Percentiles rank a stretch among this genome's conserved stretches.
Evolutionary conservation across 345 rosid genomes (phyloP).

Genomic region (Mangifera indica): DNA sequence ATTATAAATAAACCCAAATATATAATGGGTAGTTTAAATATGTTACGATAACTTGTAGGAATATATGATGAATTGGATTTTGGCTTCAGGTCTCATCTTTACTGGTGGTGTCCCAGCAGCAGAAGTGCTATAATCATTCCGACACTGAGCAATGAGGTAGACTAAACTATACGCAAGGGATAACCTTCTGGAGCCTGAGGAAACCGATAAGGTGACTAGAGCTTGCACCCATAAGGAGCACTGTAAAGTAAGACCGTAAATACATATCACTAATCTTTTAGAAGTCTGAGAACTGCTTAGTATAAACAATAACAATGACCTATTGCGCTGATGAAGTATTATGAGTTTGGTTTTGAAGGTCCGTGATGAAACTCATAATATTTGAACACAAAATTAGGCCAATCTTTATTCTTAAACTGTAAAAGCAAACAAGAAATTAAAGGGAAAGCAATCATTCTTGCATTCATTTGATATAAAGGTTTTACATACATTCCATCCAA

Average conservation of each 20-base stretch:
- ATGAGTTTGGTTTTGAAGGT: too few relatives aligned
- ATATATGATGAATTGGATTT: neutral
- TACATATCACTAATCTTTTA: too few relatives aligned
- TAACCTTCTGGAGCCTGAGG: neutral
- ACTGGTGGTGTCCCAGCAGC: constrained; percentile 56
- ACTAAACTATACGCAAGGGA: neutral
- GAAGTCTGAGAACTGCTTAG: too few relatives aligned
- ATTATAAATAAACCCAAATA: neutral
- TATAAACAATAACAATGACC: too few relatives aligned
- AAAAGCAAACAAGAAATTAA: too few relatives aligned
- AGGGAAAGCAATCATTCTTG: constrained; percentile 24
- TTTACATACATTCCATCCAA: neutral
- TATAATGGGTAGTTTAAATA: neutral
- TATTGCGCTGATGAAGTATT: too few relatives aligned
- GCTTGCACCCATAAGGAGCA: neutral
- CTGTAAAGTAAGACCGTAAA: too few relatives aligned
- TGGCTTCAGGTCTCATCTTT: constrained; percentile 61
- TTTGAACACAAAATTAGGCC: too few relatives aligned
- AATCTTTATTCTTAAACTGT: too few relatives aligned
- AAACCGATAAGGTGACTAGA: neutral
- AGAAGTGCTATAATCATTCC: constrained; percentile 21
- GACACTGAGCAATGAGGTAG: constrained; percentile 8
- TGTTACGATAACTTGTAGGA: neutral
- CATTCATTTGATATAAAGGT: constrained; percentile 40
- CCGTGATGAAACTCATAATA: too few relatives aligned